Base-by-base conservation (phyloP, 2,329 filamentous ascomycete genomes). In the Aspergillus sergii region DNA sequence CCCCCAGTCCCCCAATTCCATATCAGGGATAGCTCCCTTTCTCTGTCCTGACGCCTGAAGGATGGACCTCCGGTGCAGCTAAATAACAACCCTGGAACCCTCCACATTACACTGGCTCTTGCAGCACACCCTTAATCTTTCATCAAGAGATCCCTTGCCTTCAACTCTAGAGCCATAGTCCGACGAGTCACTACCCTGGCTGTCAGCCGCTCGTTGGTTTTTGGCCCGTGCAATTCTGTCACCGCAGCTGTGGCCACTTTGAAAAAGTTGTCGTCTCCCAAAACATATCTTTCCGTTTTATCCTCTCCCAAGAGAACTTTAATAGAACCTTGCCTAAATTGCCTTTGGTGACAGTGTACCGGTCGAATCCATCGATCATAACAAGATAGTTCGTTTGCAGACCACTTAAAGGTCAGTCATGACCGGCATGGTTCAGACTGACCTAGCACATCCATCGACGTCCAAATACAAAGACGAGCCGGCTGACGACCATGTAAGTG, bases 401-500 rank as follows among this genome's bases (percentile, higher is more conserved):
- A 60, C 71, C 63, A 64, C 48, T 65, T 63, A 63, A 64, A 71
- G 71, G 68, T 71, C 72, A 72, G 70, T 73, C 71, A 77, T 79
- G 77, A 76, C 78, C 69, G 76, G 76, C 70, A 79, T 80, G 77
- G 76, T 79, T 74, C 78, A 79, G 69, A 74, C 76, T 72, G 78
- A 78, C 71, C 73, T 79, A 64, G 75, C 71, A 70, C 75, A 75
- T 72, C 69, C 73, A 64, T 64, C 75, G 55, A 65, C 70, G 62
- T 68, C 77, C 65, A 79, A 76, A 66, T 83, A 82, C 77, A 83
- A 83, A 76, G 80, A 83, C 74, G 81, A 83, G 65, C 75, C 80
- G 55, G 67, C 73, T 62, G 79, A 79, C 63, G 79, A 83, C 76
- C 75, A 80, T 68, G 82, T 84, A 76, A 82, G 81, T 81, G 36